Evolutionary conservation across 805 yeast species (phyloP).

Genomic region (Pichia sporocuriosa): DNA sequence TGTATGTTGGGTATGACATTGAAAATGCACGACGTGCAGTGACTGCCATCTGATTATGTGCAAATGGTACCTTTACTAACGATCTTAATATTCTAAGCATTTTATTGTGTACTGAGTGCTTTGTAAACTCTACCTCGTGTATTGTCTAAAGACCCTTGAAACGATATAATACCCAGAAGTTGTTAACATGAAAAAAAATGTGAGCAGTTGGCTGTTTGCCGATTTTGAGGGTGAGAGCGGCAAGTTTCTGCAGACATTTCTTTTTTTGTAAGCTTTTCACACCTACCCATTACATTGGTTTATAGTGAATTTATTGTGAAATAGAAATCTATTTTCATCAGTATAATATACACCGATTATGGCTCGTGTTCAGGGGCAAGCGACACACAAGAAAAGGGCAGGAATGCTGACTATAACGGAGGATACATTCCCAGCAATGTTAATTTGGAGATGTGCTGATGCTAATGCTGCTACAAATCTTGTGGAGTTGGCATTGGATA

Average conservation of each 20-base stretch:
- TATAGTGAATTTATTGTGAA: too few species aligned
- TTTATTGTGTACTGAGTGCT: not conserved
- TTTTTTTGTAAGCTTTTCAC: too few species aligned
- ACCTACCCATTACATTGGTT: too few species aligned
- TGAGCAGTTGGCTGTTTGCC: too few species aligned
- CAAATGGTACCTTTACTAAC: not conserved
- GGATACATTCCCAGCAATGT: slow-evolving; percentile 47
- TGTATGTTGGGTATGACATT: not conserved
- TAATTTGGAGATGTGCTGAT: slow-evolving; percentile 56
- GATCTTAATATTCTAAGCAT: slow-evolving; percentile 3
- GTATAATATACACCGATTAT: too few species aligned
- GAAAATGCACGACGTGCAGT: slow-evolving; percentile 3
- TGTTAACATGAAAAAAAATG: too few species aligned
- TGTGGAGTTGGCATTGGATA: slow-evolving; percentile 37
- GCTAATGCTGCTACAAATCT: slow-evolving; percentile 32
- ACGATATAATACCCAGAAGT: too few species aligned
- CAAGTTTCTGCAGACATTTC: too few species aligned
- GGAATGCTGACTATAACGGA: slow-evolving; percentile 53
- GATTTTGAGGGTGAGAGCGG: too few species aligned
- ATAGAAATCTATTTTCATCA: too few species aligned
- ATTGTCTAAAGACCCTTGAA: too few species aligned
- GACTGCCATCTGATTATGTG: not conserved
- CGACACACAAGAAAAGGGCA: slow-evolving; percentile 26
- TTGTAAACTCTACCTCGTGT: too few species aligned
- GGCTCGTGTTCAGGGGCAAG: slow-evolving; percentile 10